Percentiles rank a stretch among this genome's conserved stretches.
Conservation (phyloP, 164 flowering plant genomes). For the Tetracentron sinense region DNA sequence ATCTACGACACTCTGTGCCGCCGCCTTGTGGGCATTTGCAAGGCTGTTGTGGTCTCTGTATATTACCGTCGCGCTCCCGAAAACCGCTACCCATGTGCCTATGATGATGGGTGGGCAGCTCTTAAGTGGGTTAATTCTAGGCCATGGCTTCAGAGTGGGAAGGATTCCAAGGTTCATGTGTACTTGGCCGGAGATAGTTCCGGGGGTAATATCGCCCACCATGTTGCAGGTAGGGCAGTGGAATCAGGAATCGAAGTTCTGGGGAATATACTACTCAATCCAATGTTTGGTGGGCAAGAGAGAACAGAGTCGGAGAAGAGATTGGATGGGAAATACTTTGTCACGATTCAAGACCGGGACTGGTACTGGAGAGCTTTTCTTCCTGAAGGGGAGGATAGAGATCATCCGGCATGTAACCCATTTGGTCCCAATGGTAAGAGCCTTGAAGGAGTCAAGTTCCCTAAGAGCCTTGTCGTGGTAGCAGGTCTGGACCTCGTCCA, state of each 20-base stretch:
- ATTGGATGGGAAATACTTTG: conserved; percentile 71
- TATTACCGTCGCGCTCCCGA: conserved; percentile 80
- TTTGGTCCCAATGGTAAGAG: conserved; percentile 38
- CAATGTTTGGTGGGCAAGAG: conserved; percentile 75
- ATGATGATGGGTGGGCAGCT: conserved; percentile 81
- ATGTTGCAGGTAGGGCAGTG: conserved; percentile 51
- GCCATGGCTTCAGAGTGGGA: too few relatives aligned
- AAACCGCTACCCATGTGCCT: conserved; percentile 61
- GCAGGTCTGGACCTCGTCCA: conserved; percentile 75
- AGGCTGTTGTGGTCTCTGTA: conserved; percentile 75
- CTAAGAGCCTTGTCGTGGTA: too few relatives aligned
- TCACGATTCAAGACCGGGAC: conserved; percentile 64
- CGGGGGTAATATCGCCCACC: conserved; percentile 72
- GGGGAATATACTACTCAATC: conserved; percentile 69
- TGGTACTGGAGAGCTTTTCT: too few relatives aligned
- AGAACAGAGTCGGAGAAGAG: conserved; percentile 71
- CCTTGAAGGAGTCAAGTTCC: conserved; percentile 53
- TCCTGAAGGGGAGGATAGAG: too few relatives aligned
- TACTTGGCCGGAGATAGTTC: too few relatives aligned
- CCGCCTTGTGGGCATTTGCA: conserved; percentile 56
- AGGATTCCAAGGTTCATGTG: conserved; percentile 57
- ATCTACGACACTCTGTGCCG: conserved; percentile 78
- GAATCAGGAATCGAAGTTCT: conserved; percentile 50
- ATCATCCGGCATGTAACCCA: conserved; percentile 77
- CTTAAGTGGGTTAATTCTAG: conserved; percentile 65